Conservation (phyloP, 768 basidiomycete genomes). For the Pholiota conissans region DNA sequence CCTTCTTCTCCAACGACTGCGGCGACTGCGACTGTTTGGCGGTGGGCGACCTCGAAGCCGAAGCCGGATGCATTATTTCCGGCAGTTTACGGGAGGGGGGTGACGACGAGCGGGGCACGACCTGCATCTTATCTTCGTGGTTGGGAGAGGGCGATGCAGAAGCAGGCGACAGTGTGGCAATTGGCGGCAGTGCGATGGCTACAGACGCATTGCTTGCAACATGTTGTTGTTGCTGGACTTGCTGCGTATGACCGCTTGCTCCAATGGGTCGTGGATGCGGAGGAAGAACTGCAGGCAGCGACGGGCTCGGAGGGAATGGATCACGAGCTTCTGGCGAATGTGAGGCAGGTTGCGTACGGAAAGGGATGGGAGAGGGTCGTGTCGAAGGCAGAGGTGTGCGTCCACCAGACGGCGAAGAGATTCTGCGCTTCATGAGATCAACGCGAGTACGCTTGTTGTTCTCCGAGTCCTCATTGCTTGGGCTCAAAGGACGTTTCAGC, state of each 20-base stretch:
- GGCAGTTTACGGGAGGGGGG: slow-evolving; percentile 55
- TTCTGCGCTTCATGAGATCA: slow-evolving; percentile 51
- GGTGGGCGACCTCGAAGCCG: slow-evolving; percentile 48
- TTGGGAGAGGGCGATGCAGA: slow-evolving; percentile 54
- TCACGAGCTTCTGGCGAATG: slow-evolving; percentile 71
- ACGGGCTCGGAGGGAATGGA: slow-evolving; percentile 50
- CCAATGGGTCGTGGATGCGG: slow-evolving; percentile 78
- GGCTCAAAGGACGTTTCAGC: slow-evolving; percentile 72
- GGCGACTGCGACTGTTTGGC: slow-evolving; percentile 58
- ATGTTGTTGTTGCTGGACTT: slow-evolving; percentile 42
- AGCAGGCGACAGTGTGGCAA: slow-evolving; percentile 65
- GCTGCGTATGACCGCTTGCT: slow-evolving; percentile 33
- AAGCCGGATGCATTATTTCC: slow-evolving; percentile 47
- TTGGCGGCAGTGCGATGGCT: slow-evolving; percentile 64
- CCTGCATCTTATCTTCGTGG: slow-evolving; percentile 55
- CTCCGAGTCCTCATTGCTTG: slow-evolving; percentile 55
- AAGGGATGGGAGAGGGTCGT: slow-evolving; percentile 70
- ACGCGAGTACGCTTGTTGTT: slow-evolving; percentile 58
- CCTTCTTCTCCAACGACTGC: slow-evolving; percentile 43
- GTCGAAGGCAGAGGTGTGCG: slow-evolving; percentile 57
- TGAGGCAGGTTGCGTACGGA: slow-evolving; percentile 68
- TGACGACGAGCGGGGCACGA: slow-evolving; percentile 43
- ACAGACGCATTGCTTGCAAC: slow-evolving; percentile 25
- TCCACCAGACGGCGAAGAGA: slow-evolving; percentile 52
- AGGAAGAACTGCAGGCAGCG: slow-evolving; percentile 62